Evolutionary conservation across 371 early-diverging fungal genomes (phyloP).

Genomic region (Choanephora cucurbitarum): DNA sequence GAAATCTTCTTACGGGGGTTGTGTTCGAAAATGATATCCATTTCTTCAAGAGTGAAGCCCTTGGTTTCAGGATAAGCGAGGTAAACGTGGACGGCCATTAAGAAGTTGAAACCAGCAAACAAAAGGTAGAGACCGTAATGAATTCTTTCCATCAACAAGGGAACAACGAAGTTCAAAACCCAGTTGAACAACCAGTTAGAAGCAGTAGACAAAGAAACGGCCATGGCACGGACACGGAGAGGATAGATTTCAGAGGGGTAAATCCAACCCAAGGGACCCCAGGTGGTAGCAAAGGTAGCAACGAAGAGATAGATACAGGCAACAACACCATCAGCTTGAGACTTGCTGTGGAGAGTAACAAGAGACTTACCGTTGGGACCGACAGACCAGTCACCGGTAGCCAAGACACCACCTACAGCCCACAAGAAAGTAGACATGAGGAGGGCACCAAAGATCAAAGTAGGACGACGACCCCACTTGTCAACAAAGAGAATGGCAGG

Average conservation of each 20-base stretch:
- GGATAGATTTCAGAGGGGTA: constrained; percentile 91
- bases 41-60: constrained; percentile 52
- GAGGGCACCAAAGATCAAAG: constrained; percentile 54
- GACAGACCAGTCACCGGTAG: constrained; percentile 44
- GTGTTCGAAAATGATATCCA: constrained; percentile 41
- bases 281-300: constrained; percentile 78
- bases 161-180: constrained; percentile 62
- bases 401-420: constrained; percentile 51
- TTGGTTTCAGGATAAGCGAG: constrained; percentile 65
- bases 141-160: constrained; percentile 61
- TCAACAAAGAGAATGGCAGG: constrained; percentile 80
- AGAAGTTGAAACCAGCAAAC: constrained; percentile 50
- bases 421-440: constrained; percentile 42
- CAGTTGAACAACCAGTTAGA: constrained; percentile 90
- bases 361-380: constrained; percentile 22
- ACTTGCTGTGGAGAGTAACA: constrained; percentile 1
- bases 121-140: constrained; percentile 67
- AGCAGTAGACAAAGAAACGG: constrained; percentile 83
- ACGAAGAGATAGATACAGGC: constrained; percentile 74
- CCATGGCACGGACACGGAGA: constrained; percentile 79
- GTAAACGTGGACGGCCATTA: constrained; percentile 57
- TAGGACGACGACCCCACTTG: constrained; percentile 69
- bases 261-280: constrained; percentile 94
- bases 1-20: constrained; percentile 37
- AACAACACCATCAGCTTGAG: constrained; percentile 39